Base-by-base conservation (phyloP, 78 protist genomes). In the Salpingoeca rosetta region DNA sequence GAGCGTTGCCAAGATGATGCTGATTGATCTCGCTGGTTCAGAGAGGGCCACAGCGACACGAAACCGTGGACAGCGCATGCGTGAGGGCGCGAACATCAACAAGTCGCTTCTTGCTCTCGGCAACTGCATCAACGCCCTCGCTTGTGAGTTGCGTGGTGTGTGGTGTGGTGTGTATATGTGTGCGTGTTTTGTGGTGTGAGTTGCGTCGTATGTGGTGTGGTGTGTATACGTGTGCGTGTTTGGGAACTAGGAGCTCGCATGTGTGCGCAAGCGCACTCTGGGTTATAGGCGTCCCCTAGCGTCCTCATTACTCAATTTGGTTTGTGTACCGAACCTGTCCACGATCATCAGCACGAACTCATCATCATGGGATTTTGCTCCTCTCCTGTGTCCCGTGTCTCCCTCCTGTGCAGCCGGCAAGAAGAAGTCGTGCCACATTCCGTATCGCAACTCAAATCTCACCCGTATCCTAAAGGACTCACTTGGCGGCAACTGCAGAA, bases 381-480 rank as follows among this genome's bases (percentile, higher is more conserved):
- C n/a, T n/a, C n/a, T n/a, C n/a, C n/a, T n/a, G n/a, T n/a, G n/a
- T n/a, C n/a, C n/a, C n/a, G n/a, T n/a, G n/a, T n/a, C n/a, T n/a
- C n/a, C n/a, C n/a, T n/a, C n/a, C n/a, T n/a, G n/a, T n/a, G n/a
- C 42, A 31, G 82, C 39, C 36, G 56, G 82, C 57, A 41, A 39
- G 82, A 39, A 85, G 43, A 79, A 0, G 72, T 11, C 28, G 74
- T 36, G 78, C 76, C 88, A 92, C 72, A 88, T 98, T 0, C 99
- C 99, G 24, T 98, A 91, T 91, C 90, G 99, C 31, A 94, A 98
- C 89, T 87, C 94, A 31, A 98, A 98, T 92, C 93, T 98, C 75
- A 98, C 99, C 1, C 84, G 99, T 24, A 84, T 98, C 80, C 87
- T 98, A 44, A 97, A 97, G 43, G 98, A 96, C 85, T 88, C 96